Base-by-base conservation (phyloP, 805 yeast species). In the Candida sithepensis region DNA sequence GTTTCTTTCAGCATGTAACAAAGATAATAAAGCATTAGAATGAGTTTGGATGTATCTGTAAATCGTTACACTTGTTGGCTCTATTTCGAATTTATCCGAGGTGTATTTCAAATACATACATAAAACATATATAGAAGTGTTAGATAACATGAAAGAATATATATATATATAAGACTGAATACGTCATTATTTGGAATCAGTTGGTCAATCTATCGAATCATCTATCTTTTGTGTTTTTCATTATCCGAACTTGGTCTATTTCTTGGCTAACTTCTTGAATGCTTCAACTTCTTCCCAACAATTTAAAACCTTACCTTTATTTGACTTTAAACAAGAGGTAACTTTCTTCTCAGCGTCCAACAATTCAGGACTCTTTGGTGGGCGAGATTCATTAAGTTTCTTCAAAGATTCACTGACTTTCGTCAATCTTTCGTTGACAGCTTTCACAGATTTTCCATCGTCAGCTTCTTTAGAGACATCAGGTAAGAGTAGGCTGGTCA, bases 221-320 rank as follows among this genome's bases (percentile, higher is more conserved):
- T 26, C 47, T 30, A 30, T 30, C 16, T 12, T n/a, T n/a, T n/a
- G n/a, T n/a, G n/a, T n/a, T n/a, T n/a, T n/a, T n/a, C n/a, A n/a
- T n/a, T 30, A 12, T 14, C 16, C 14, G 5, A 30, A 12, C 5
- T 10, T 30, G 5, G 5, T 30, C 34, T 26, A 41, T 18, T 43
- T 49, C 38, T 54, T 53, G 19, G 82, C 85, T 52, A 80, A 64
- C 53, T 73, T 74, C 61, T 81, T 85, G 66, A 88, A 88, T 47
- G 73, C 68, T 60, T 84, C 80, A 18, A 87, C 87, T 60, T 85
- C 87, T 37, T 85, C 88, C 84, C 90, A 85, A 64, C 96, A 88
- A 65, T 85, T 82, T 64, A 88, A 75, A 20, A 86, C 82, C 62
- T 74, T 81, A 20, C 81, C 85, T 52, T 74, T 67, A 64, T 83